Evolutionary conservation across 805 yeast species (phyloP), one percentile per base, ranked within the genome.

Genomic region (Kodamaea sagamina): DNA sequence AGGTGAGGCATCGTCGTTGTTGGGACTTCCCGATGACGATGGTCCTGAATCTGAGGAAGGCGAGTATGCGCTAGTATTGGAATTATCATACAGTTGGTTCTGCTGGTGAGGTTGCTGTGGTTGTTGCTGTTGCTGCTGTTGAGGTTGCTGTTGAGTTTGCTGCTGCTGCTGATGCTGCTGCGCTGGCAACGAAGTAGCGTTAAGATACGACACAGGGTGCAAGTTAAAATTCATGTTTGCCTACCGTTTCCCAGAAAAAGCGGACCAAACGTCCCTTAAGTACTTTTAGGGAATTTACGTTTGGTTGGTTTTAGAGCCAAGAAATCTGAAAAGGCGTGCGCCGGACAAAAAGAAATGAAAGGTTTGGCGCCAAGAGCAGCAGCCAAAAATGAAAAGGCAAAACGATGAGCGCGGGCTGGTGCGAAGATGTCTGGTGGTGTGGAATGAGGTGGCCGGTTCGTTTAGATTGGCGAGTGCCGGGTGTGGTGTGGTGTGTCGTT

Each of bases 121-220:
- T 22, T 36, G 18, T 21, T 6, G 13, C 18, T 22, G 24, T 7
- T 27, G 25, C 12, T 18, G 41, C 28, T 38, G 35, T 11, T 15
- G 9, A n/a, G n/a, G n/a, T n/a, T n/a, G n/a, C n/a, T n/a, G n/a
- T n/a, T n/a, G n/a, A n/a, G n/a, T n/a, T 6, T 35, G 12, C 34
- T 31, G 29, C 26, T 31, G 28, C 22, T 9, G 24, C 8, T 17
- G 25, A n/a, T 32, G 36, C 27, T 15, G 19, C 17, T 17, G 29
- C 22, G 19, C 17, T 15, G 36, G 17, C 31, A 8, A 21, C 38
- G 50, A 24, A 19, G 60, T 49, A 26, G 75, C 74, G 55, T 71
- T 71, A 34, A 71, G 61, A 46, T 71, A 71, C 21, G 74, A 59
- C 22, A 71, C 64, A n/a, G 76, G 76, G 49, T 71, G 76, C 38